Percentiles rank a stretch among this genome's conserved stretches.
Conservation (phyloP, 2,329 filamentous ascomycete genomes). For the Pseudogymnoascus sp. region DNA sequence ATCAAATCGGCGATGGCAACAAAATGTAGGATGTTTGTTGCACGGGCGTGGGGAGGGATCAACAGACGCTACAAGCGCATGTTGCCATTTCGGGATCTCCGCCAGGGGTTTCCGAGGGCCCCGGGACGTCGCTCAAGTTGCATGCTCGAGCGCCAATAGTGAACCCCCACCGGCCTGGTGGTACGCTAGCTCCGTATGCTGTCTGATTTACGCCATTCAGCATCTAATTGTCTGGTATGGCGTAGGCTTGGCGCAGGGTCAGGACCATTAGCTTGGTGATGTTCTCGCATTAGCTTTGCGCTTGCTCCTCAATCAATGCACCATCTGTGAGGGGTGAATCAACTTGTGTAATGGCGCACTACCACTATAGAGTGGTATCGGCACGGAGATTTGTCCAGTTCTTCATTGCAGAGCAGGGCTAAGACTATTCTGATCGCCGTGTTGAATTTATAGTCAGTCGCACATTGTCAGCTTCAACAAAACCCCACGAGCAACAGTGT, state of each 20-base stretch:
- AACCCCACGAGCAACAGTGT: neutral
- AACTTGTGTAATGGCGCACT: neutral
- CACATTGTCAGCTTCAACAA: neutral
- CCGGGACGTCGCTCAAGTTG: neutral
- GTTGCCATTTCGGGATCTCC: neutral
- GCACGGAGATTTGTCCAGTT: neutral
- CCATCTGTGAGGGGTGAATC: neutral
- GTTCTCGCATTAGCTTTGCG: neutral
- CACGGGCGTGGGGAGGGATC: neutral
- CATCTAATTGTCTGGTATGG: neutral
- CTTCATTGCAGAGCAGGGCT: neutral
- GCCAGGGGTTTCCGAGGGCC: neutral
- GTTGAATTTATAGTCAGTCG: neutral
- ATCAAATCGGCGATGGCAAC: neutral
- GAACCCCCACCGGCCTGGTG: neutral
- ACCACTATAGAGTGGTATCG: neutral
- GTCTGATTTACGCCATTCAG: neutral
- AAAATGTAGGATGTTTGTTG: neutral
- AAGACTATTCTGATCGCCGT: neutral
- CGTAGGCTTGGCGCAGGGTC: neutral
- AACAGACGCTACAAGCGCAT: conserved; percentile 7
- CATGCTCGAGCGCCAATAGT: neutral
- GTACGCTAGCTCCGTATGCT: neutral
- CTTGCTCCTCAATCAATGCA: neutral
- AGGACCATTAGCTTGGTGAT: neutral